Evolutionary conservation across 2,329 filamentous ascomycete genomes (phyloP).

Genomic region (Grosmannia clavigera): DNA sequence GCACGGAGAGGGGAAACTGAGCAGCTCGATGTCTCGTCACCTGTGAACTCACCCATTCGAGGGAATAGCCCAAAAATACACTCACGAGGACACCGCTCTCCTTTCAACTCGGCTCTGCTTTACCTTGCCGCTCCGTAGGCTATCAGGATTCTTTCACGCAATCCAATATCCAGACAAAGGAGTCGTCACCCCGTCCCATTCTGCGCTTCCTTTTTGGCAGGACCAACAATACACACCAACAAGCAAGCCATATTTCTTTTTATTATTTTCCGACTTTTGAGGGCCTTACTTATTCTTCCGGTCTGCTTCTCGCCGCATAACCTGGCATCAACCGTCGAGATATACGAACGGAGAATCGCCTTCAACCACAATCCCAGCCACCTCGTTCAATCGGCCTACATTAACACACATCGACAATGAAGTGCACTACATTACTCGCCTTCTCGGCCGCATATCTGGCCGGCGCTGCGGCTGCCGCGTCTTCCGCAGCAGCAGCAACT

Average conservation of each 20-base stretch:
- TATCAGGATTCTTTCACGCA: background rate
- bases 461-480: conserved; percentile 4
- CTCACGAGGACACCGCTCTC: background rate
- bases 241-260: background rate
- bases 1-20: background rate
- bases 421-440: conserved; percentile 8
- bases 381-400: background rate
- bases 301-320: background rate
- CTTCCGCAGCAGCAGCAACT: conserved; percentile 4
- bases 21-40: conserved; percentile 6
- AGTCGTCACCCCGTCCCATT: background rate
- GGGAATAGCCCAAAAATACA: background rate
- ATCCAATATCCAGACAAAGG: background rate
- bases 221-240: background rate
- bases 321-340: background rate
- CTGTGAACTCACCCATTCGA: conserved; percentile 1
- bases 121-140: background rate
- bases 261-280: background rate
- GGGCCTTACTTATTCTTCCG: background rate
- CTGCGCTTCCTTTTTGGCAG: conserved; percentile 1
- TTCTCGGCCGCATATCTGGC: conserved; percentile 9
- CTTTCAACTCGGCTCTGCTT: background rate
- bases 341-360: background rate
- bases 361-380: background rate
- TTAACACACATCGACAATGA: conserved; percentile 7